Conservation (phyloP, 163 green algal genomes). For the Prototheca wickerhamii region DNA sequence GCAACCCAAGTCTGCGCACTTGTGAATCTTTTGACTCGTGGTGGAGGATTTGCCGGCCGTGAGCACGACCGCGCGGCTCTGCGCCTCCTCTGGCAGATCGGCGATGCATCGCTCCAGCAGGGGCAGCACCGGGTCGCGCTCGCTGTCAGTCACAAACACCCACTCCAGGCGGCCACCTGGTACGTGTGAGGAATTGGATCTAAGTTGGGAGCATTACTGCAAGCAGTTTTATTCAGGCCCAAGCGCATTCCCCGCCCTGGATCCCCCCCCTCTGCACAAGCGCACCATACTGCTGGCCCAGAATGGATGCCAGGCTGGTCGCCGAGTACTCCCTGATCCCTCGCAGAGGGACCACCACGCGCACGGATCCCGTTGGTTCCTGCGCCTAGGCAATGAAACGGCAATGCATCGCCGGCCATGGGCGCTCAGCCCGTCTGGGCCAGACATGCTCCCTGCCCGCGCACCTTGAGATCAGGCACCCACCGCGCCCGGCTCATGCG, state of each 20-base stretch:
- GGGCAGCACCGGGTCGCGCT: constrained; percentile 34
- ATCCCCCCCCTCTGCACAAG: neutral
- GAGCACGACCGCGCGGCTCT: constrained; percentile 27
- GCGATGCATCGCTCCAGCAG: neutral
- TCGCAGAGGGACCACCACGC: constrained; percentile 61
- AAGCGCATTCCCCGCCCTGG: neutral
- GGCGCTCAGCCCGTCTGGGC: neutral
- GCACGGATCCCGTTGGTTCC: constrained; percentile 15
- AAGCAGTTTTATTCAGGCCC: neutral
- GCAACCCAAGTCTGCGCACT: constrained; percentile 33
- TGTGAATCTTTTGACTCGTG: constrained; percentile 88
- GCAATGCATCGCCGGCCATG: neutral
- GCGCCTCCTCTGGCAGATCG: neutral
- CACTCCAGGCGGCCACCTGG: constrained; percentile 55
- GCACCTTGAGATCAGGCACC: constrained; percentile 9
- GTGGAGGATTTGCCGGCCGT: constrained; percentile 36
- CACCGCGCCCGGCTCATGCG: neutral
- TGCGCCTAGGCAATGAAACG: neutral
- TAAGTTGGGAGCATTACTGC: constrained; percentile 1
- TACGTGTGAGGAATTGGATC: neutral
- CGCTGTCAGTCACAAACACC: constrained; percentile 66
- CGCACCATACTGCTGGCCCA: constrained; percentile 43
- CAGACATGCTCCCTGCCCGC: neutral
- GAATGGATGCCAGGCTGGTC: constrained; percentile 54
- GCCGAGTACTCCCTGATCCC: constrained; percentile 44